Percentiles rank a stretch among this genome's conserved stretches.
phyloP scores from a whole-genome alignment of 306 rosid species.

The Sindora glabra region DNA sequence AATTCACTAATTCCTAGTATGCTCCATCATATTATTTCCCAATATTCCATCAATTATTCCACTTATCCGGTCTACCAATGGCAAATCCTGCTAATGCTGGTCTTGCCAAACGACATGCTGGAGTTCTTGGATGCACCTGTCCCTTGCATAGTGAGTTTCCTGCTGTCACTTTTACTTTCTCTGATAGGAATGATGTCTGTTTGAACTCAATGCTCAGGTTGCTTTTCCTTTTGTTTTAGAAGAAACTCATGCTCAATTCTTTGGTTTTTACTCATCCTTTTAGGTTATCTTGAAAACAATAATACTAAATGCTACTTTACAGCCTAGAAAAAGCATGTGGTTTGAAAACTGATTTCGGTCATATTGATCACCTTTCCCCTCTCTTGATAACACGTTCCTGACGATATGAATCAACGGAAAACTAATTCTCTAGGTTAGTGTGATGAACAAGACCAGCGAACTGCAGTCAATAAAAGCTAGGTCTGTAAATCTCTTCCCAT shows the following conservation, averaged over 20 bases:
- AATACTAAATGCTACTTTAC: too few species aligned
- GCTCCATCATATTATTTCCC: too few species aligned
- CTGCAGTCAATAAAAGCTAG: conserved; percentile 87
- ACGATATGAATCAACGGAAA: too few species aligned
- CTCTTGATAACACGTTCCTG: too few species aligned
- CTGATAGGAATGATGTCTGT: background rate
- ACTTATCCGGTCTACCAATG: conserved; percentile 84
- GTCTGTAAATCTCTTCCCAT: conserved; percentile 31
- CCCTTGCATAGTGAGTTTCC: conserved; percentile 80
- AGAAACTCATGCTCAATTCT: background rate
- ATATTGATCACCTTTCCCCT: conserved; percentile 2
- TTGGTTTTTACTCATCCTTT: conserved; percentile 7
- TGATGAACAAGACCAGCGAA: conserved; percentile 75
- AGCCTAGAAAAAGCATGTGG: too few species aligned
- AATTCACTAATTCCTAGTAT: too few species aligned
- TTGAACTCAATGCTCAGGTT: background rate
- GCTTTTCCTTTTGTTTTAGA: background rate
- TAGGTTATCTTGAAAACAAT: too few species aligned
- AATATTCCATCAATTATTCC: conserved; percentile 86
- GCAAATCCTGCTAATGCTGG: conserved; percentile 99
- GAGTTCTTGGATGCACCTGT: conserved; percentile 99
- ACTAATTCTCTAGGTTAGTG: conserved; percentile 57
- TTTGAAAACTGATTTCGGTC: too few species aligned
- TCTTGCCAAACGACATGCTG: conserved; percentile 93
- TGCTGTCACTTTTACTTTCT: too few species aligned